Evolutionary conservation across 306 rosid genomes (phyloP).

Genomic region (Trifolium subterraneum): DNA sequence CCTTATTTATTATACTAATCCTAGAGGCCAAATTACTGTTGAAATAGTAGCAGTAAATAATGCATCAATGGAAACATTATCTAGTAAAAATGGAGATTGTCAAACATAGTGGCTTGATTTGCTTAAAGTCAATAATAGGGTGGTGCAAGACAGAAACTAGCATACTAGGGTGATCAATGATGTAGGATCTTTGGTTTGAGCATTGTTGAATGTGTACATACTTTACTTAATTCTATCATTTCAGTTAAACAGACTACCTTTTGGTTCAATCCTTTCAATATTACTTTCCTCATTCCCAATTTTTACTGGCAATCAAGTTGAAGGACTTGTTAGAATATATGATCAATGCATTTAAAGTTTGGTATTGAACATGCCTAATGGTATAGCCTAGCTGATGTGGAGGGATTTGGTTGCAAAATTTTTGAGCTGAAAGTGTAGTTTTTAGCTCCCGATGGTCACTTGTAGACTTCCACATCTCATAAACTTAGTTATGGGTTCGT

Average conservation of each 20-base stretch:
- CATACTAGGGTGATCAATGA: background rate
- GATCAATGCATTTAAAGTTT: background rate
- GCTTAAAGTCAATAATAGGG: no score
- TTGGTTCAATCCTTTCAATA: background rate
- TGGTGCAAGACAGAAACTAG: no score
- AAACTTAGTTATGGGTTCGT: background rate
- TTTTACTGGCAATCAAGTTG: background rate
- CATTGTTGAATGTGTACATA: background rate
- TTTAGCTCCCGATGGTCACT: background rate
- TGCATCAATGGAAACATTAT: no score
- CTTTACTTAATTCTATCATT: no score
- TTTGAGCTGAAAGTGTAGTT: background rate
- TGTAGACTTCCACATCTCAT: conserved; percentile 1
- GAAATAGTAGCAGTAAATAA: no score
- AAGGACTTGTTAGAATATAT: background rate
- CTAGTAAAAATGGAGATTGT: no score
- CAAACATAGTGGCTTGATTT: no score
- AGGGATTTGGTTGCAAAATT: background rate
- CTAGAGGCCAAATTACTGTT: no score
- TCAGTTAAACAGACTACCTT: no score
- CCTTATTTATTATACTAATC: no score
- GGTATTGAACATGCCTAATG: background rate
- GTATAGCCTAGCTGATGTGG: background rate
- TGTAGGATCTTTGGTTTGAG: background rate
- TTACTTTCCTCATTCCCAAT: background rate